phyloP scores from a whole-genome alignment of 352 stramenopile species.

The Globisporangium okanoganense region DNA sequence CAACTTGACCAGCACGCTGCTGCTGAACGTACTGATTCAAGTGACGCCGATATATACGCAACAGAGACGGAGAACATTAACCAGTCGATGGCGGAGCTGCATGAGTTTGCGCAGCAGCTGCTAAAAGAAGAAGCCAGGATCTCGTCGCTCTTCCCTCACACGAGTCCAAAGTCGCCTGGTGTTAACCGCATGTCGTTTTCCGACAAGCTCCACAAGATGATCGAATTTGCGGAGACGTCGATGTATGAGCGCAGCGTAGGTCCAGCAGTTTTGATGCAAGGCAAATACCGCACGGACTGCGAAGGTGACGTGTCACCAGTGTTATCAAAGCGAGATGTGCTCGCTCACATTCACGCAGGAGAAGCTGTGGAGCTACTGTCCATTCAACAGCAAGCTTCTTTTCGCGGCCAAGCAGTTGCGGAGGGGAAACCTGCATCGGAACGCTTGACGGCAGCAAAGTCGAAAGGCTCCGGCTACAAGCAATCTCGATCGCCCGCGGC shows the following conservation, averaged over 20 bases:
- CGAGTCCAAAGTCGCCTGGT: constrained; percentile 46
- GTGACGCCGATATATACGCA: not conserved
- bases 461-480: constrained; percentile 14
- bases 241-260: constrained; percentile 42
- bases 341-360: not conserved
- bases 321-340: not conserved
- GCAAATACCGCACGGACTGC: not conserved
- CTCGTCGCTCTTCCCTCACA: constrained; percentile 36
- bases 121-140: constrained; percentile 54
- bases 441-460: constrained; percentile 2
- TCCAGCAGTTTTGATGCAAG: not conserved
- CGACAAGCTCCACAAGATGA: constrained; percentile 79
- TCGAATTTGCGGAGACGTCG: constrained; percentile 67
- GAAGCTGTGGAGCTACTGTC: constrained; percentile 5
- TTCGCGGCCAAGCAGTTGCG: not conserved
- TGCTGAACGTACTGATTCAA: not conserved
- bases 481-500: not conserved
- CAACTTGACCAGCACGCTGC: not conserved
- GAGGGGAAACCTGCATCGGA: constrained; percentile 7
- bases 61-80: constrained; percentile 11
- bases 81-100: constrained; percentile 46
- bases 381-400: constrained; percentile 3
- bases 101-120: constrained; percentile 59
- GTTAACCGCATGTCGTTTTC: constrained; percentile 65
- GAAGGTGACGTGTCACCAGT: not conserved